phyloP scores from a whole-genome alignment of 2,329 filamentous ascomycete species.

The Xylaria sp. region DNA sequence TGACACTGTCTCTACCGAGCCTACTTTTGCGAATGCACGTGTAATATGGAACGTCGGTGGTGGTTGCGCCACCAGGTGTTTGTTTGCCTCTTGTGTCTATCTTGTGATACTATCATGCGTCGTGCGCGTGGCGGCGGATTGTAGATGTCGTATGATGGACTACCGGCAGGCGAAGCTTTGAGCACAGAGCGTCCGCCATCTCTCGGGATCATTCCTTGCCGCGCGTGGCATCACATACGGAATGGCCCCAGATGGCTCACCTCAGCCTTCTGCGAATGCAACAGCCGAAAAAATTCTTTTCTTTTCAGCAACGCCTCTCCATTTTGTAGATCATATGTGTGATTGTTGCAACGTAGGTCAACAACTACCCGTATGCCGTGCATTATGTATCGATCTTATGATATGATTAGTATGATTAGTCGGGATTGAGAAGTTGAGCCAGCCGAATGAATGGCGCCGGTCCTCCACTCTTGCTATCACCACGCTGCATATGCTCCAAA shows the following conservation, averaged over 20 bases:
- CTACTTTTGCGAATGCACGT: constrained; percentile 17
- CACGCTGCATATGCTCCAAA: background rate
- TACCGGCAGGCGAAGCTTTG: constrained; percentile 11
- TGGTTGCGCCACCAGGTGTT: background rate
- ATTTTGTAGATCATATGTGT: constrained; percentile 2
- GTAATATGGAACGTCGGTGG: background rate
- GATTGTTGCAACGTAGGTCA: constrained; percentile 10
- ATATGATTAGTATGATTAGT: constrained; percentile 7
- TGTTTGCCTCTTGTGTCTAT: background rate
- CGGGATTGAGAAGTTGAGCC: background rate
- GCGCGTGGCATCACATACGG: constrained; percentile 17
- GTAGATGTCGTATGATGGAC: constrained; percentile 13
- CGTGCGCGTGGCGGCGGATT: constrained; percentile 20
- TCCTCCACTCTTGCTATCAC: background rate
- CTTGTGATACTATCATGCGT: constrained; percentile 15
- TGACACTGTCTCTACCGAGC: background rate
- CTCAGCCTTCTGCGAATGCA: constrained; percentile 14
- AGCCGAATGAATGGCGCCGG: background rate
- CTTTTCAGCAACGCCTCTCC: constrained; percentile 7
- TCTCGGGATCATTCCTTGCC: constrained; percentile 19
- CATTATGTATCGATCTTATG: background rate
- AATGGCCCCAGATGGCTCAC: constrained; percentile 18
- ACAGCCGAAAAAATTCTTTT: constrained; percentile 10
- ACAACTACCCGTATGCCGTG: background rate
- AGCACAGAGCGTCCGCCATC: background rate